Evolutionary conservation across 2,329 filamentous ascomycete species (phyloP), one percentile per base, ranked within the genome.

Genomic region (Fusarium sp.): DNA sequence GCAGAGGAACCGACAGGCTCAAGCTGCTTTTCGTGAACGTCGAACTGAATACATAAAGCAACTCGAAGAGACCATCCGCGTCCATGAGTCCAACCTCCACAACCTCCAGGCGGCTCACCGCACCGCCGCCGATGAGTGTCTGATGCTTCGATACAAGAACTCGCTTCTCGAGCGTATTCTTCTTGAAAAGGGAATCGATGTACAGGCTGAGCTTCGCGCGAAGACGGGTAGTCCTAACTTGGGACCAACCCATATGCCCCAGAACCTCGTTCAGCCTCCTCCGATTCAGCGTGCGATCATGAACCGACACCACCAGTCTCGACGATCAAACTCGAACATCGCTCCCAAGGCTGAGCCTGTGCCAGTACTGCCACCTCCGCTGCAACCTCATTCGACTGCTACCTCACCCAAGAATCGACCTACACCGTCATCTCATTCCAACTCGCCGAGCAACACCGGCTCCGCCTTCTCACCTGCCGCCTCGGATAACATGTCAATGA

Each of bases 21-120:
- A 99, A 84, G 96, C 96, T 61, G 96, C 96, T 64, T 99, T 99
- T 79, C 92, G 96, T 76, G 96, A 99, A 84, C 92, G 96, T 74
- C 92, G 96, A 65, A 98, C 95, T 61, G 96, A 99, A 86, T 99
- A 99, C 83, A 99, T 99, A 85, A 98, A 98, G 85, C 96, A 99
- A 83, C 89, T 99, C 31, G 96, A 99, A 84, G 94, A 95, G 77
- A 97, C 95, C 62, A 98, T 99, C 83, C 95, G 96, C 79, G 93
- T 96, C 76, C 95, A 98, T 86, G 96, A 99, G 84, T 94, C 97
- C 78, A 95, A 94, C 77, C 87, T 98, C 62, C 93, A 97, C 77
- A 97, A 91, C 78, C 87, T 99, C 67, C 96, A 98, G 83, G 93
- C 95, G 79, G 97, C 94, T 74, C 96, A 98, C 80, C 93, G 96